A percentile compares a stretch with the other conserved stretches of the same genome.
Conservation (phyloP, 495 filamentous ascomycete genomes). For the Penicillium ochrochloron region DNA sequence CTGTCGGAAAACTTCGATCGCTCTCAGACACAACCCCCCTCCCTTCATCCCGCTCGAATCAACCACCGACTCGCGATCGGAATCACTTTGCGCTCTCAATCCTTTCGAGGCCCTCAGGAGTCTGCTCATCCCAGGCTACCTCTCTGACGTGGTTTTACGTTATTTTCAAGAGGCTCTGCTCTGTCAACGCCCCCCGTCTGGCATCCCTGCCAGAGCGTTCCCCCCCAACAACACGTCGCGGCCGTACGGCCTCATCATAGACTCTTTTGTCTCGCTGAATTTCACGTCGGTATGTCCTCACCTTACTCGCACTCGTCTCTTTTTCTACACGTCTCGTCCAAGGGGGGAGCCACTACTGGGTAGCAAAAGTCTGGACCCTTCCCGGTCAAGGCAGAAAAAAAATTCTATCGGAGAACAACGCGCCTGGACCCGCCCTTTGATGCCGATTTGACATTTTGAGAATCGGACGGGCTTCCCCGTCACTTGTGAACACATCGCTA, state of each 20-base stretch:
- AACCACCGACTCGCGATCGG: constrained; percentile 12
- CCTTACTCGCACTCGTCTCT: not conserved
- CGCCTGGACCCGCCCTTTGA: constrained; percentile 31
- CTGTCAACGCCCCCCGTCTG: constrained; percentile 23
- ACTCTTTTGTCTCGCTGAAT: constrained; percentile 33
- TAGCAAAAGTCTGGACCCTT: not conserved
- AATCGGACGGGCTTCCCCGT: constrained; percentile 21
- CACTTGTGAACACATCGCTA: constrained; percentile 22
- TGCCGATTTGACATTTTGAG: constrained; percentile 13
- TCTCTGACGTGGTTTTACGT: not conserved
- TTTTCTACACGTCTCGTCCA: not conserved
- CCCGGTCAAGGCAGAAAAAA: constrained; percentile 16
- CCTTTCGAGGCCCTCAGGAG: constrained; percentile 14
- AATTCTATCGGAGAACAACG: constrained; percentile 32
- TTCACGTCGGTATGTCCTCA: constrained; percentile 31
- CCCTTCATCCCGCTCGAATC: constrained; percentile 28
- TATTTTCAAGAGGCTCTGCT: constrained; percentile 18
- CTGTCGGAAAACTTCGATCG: constrained; percentile 28
- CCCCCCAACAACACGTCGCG: constrained; percentile 23
- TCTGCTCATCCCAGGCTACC: not conserved
- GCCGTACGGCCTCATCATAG: constrained; percentile 33
- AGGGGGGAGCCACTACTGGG: not conserved
- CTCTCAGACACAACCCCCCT: constrained; percentile 20
- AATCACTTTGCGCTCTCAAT: constrained; percentile 14
- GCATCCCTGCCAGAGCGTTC: constrained; percentile 37